These are phyloP conservation scores for Penicillium atrosanguineum DNA, from an alignment of 495 filamentous ascomycete genomes.

Conservation along the genomic window DNA sequence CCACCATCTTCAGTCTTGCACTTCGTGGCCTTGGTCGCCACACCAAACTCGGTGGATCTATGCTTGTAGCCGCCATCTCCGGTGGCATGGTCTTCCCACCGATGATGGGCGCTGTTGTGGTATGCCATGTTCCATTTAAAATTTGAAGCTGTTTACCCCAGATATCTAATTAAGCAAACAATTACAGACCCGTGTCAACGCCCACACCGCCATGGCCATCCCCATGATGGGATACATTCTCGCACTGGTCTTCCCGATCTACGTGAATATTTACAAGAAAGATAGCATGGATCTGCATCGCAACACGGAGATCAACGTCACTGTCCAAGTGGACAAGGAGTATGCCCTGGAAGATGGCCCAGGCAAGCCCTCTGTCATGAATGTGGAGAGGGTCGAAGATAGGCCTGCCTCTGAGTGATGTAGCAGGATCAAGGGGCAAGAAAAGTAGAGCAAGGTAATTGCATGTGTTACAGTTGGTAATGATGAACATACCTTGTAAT, in stretches of 20 bases:
- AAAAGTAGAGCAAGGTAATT: background rate
- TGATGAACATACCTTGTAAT: background rate
- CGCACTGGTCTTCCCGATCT: conserved; percentile 46
- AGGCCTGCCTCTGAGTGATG: background rate
- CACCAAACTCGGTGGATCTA: conserved; percentile 67
- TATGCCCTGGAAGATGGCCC: conserved; percentile 15
- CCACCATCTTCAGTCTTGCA: conserved; percentile 65
- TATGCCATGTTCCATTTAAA: conserved; percentile 1
- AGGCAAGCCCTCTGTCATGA: conserved; percentile 9
- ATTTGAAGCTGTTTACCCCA: background rate
- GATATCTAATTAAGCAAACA: background rate
- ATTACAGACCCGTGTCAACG: conserved; percentile 9
- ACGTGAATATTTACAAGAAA: conserved; percentile 45
- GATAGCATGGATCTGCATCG: conserved; percentile 46
- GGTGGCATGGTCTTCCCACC: conserved; percentile 68
- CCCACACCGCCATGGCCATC: conserved; percentile 43
- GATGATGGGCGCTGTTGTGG: conserved; percentile 48
- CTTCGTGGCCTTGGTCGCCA: conserved; percentile 67
- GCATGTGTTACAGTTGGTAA: background rate
- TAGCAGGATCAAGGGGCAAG: background rate
- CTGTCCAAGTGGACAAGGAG: conserved; percentile 12
- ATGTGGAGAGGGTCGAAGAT: conserved; percentile 7
- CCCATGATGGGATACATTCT: conserved; percentile 39
- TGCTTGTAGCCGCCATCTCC: conserved; percentile 62
- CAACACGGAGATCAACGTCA: conserved; percentile 35